Base-by-base conservation (phyloP, 2,329 filamentous ascomycete genomes). In the Diaporthe citrichinensis region DNA sequence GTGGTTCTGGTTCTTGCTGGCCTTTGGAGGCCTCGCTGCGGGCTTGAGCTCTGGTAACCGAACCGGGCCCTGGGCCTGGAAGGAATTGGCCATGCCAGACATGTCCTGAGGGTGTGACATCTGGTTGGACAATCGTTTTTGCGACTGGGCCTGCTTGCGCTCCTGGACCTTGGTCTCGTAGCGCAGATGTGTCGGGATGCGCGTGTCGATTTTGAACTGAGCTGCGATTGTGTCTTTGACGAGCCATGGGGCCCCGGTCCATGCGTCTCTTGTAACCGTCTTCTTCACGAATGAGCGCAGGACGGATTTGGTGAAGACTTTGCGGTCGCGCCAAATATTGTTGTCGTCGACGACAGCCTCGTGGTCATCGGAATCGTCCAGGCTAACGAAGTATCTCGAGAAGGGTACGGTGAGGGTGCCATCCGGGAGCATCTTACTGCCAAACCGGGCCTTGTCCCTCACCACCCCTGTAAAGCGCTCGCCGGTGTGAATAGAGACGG, bases 171-270 rank as follows among this genome's bases (percentile, higher is more conserved):
- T 96, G 78, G 91, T 94, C 78, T 96, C 95, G 82, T 97, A 93
- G 72, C 93, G 93, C 23, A 98, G 88, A 81, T 97, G 93, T 71
- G 92, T 90, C 9, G 97, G 97, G 17, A 98, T 92, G 72, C 95
- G 92, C n/a, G 92, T 95, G 77, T 95, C 93, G 77, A 99, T 97
- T 77, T 95, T 93, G 83, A 97, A 98, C 77, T 93, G 90, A 61
- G 92, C 91, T 1, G 97, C 97, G 76, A 98, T 92, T 72, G 95
- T 92, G 49, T 94, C 90, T 85, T 97, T 98, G 25, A 98, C 96
- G 73, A 98, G 87, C 97, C 97, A 99, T 0, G 97, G 96, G 0
- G 97, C 97, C n/a, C 96, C 96, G 76, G 92, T 96, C 95, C 96
- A 98, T 5, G 95, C 91, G 81, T 98, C 97, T 77, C 96, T 89